Base-by-base conservation (phyloP, 306 rosid species). In the Cucurbita pepo region DNA sequence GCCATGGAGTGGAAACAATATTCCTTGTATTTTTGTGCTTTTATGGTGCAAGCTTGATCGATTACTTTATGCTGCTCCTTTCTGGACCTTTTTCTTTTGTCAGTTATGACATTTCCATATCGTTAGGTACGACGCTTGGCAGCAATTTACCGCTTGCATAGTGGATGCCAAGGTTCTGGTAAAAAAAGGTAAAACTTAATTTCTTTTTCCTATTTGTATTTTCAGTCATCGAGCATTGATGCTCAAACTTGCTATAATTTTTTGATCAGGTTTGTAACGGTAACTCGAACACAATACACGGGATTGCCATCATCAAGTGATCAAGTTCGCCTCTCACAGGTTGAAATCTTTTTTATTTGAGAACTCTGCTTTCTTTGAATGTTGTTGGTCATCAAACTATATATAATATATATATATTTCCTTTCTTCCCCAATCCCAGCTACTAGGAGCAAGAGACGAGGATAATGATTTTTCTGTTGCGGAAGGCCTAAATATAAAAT, bases 231-330 rank as follows among this genome's bases (percentile, higher is more conserved):
- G 8, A 72, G 52, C 45, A 4, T 73, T 59, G 69, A 36, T 86
- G 44, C 73, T 66, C 6, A 82, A 80, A 37, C 40, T 55, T 19
- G 45, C 72, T 78, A 65, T 75, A 63, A 18, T 60, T 80, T 69
- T 56, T 78, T 72, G 15, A 67, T 65, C 87, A 94, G 98, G 78
- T 90, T 90, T 79, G 97, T 90, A 58, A 94, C 96, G 1, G 85
- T 94, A 55, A 72, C 77, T 86, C 84, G 83, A 58, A 86, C 97
- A 2, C 89, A 77, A 52, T 78, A 82, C 58, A 94, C 98, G 8
- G 79, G 90, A 77, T 81, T 90, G 88, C 97, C 98, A 71, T 89
- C 97, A 44, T 60, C 92, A 51, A 85, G 72, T 79, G 92, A 88
- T 64, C 89, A 86, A 87, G 72, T 83, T 78, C 89, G 91, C 69